Base-by-base conservation (phyloP, 2,329 filamentous ascomycete genomes). In the Ascochyta rabiei region DNA sequence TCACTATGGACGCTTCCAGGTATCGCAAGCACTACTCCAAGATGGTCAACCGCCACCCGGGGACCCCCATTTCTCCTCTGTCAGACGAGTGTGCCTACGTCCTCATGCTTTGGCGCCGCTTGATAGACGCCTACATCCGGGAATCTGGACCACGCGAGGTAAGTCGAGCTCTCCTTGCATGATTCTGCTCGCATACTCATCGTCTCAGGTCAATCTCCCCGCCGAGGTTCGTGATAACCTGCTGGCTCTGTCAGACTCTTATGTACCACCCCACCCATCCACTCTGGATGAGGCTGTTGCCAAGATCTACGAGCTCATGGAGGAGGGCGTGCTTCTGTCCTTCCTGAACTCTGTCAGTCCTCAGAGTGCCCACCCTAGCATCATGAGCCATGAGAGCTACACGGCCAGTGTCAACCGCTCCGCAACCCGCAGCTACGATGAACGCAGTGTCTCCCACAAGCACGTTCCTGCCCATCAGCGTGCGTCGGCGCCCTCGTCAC, bases 261-360 rank as follows among this genome's bases (percentile, higher is more conserved):
- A 81, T 6, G 81, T 86, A 0, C 91, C 93, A 6, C 89, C 88
- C 5, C 79, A 86, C 54, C 93, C 95, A 1, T 85, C 88, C 35
- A 85, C 87, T 49, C 81, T 99, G 15, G 89, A 96, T 56, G 84
- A 90, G 45, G 92, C 95, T 18, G 89, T 96, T 21, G 84, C 85
- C 58, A 96, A 96, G 57, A 90, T 97, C 35, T 93, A 93, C 74
- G 95, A 98, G 65, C 81, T 99, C 51, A 98, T 99, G 93, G 96
- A 96, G 67, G 95, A 98, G 73, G 97, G 93, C 3, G 90, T 98
- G 0, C 81, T 98, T 46, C 87, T 96, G 0, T 93, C 93, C 0
- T 99, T 98, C 71, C 82, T 98, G 48, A 93, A 96, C 75, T 84
- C 81, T 59, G 77, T 82, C 42, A 81, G 80, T 55, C 77, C 80